phyloP scores from a whole-genome alignment of 208 protist genomes.

The Crithidia bombi region DNA sequence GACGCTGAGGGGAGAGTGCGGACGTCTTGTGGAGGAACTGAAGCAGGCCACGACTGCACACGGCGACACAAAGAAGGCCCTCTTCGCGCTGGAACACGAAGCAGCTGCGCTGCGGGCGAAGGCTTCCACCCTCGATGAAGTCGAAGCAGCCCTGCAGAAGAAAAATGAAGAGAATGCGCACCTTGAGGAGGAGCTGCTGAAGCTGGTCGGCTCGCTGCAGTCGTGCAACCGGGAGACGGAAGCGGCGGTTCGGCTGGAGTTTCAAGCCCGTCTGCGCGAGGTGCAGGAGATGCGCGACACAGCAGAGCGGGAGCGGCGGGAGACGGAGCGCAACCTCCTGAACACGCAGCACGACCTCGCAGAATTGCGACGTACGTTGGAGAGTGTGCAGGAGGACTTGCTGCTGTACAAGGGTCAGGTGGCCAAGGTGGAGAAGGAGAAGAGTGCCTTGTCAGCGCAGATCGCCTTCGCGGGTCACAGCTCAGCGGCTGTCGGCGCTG shows the following conservation, averaged over 20 bases:
- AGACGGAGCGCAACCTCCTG: constrained; percentile 61
- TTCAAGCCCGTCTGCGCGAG: constrained; percentile 64
- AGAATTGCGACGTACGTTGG: constrained; percentile 52
- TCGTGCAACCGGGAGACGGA: constrained; percentile 83
- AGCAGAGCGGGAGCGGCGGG: constrained; percentile 62
- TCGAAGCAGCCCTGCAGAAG: constrained; percentile 60
- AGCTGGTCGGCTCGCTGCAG: constrained; percentile 63
- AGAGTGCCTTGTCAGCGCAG: constrained; percentile 35
- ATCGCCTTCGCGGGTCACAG: constrained; percentile 44
- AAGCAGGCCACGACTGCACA: constrained; percentile 40
- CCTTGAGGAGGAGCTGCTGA: constrained; percentile 73
- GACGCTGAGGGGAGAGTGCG: constrained; percentile 74
- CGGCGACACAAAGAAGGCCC: constrained; percentile 54
- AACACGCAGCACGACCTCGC: constrained; percentile 50
- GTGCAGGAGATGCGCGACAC: constrained; percentile 75
- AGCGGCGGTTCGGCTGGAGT: constrained; percentile 75
- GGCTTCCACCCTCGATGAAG: constrained; percentile 49
- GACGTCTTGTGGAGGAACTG: constrained; percentile 73
- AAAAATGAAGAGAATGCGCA: constrained; percentile 63
- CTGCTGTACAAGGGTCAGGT: constrained; percentile 57
- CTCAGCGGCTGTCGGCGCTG: constrained; percentile 20
- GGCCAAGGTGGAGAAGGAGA: constrained; percentile 60
- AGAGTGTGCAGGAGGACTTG: constrained; percentile 47
- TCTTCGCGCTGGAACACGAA: constrained; percentile 73
- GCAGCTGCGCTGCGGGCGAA: constrained; percentile 55